Evolutionary conservation across 805 yeast species (phyloP).

Genomic region (Starmera pachycereana): DNA sequence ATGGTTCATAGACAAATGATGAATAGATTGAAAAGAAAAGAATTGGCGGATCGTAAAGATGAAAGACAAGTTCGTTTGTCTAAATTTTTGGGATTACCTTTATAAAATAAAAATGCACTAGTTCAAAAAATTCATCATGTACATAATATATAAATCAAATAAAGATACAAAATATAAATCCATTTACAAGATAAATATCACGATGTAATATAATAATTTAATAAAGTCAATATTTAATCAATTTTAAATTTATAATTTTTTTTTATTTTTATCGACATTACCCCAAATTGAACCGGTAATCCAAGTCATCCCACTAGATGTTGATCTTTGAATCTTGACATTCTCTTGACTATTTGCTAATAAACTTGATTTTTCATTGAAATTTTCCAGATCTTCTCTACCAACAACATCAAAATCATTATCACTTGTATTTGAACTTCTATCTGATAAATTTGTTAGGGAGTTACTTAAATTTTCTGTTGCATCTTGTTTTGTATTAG

Average conservation of each 20-base stretch:
- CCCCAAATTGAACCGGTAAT: neutral
- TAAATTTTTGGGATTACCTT: constrained; percentile 1
- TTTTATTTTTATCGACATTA: neutral
- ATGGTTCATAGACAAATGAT: constrained; percentile 33
- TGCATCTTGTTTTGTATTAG: no score
- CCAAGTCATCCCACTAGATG: neutral
- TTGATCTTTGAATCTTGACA: neutral
- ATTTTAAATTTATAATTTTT: no score
- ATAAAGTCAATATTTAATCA: neutral
- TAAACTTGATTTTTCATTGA: constrained; percentile 1
- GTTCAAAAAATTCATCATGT: neutral
- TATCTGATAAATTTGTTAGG: neutral
- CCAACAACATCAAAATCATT: constrained; percentile 39
- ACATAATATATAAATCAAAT: neutral
- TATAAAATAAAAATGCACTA: neutral
- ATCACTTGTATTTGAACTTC: constrained; percentile 1
- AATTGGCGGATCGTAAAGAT: constrained; percentile 10
- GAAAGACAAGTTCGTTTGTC: constrained; percentile 6
- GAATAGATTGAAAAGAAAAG: constrained; percentile 26
- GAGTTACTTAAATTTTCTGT: neutral
- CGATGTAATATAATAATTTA: no score
- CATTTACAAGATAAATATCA: neutral
- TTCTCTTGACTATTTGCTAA: neutral
- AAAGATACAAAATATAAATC: neutral
- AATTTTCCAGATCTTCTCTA: constrained; percentile 15